Base-by-base conservation (phyloP, 441 rosid species). In the Eutrema salsugineum region DNA sequence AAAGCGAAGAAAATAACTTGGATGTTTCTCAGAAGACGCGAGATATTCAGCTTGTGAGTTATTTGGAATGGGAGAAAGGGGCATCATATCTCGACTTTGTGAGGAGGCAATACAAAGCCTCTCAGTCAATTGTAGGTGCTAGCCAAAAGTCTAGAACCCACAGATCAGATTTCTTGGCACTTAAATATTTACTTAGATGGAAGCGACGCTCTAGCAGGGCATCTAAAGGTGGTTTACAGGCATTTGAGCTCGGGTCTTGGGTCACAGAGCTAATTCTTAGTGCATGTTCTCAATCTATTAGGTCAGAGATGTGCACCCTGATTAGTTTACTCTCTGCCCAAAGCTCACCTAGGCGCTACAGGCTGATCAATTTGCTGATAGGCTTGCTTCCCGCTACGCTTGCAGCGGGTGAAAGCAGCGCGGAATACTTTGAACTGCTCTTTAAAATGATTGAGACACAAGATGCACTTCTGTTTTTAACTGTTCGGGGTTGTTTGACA, bases 61-160 rank as follows among this genome's bases (percentile, higher is more conserved):
- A 91, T 81, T 83, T 92, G 48, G 99, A 97, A 81, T 97, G 99
- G 99, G 98, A 94, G 79, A 90, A 83, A 80, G 99, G 99, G 79
- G 97, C 99, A 70, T 87, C 99, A n/a, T 97, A 97, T 80, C 87
- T 97, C 72, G 99, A 97, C 81, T 97, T 97, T 88, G 99, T 97
- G 76, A 87, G 99, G 86, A 93, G 99, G 83, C 97, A 95, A 77
- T 94, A 93, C 83, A 91, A 87, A 81, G 99, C 85, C 62, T 91
- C 94, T 78, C 98, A 90, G 79, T 83, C 85, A 46, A 86, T 87
- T 62, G 91, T 86, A 81, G 85, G 85, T 80, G 79, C 81, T 51
- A 85, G 87, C 68, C 96, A 86, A 84, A 91, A 86, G 81, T 87
- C 94, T 73, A 90, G 89, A 55, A 68, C 91, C 32, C 98, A 91